Percentiles rank a stretch among this genome's conserved stretches.
Evolutionary conservation across 148 eudicot species (phyloP).

Genomic region (Tetragonia tetragonoides): DNA sequence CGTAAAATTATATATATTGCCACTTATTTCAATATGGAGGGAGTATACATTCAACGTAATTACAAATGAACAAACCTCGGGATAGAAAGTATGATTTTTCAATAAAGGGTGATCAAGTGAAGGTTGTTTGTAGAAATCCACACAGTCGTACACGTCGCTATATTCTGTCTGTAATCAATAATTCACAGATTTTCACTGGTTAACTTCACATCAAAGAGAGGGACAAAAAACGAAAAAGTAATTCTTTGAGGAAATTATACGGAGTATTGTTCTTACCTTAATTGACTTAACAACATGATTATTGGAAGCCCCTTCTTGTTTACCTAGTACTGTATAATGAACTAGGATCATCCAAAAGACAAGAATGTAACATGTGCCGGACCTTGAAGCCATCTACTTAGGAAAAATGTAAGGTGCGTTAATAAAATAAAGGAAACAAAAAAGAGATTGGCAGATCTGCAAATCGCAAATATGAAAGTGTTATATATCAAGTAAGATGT

Average conservation of each 20-base stretch:
- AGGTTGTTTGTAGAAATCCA: constrained; percentile 19
- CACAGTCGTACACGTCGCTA: constrained; percentile 3
- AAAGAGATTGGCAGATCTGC: no score
- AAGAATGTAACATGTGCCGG: not conserved
- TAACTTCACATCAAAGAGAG: no score
- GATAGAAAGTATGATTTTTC: constrained; percentile 11
- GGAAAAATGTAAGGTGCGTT: not conserved
- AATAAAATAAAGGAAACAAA: no score
- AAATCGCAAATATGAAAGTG: no score
- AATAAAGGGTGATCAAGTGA: not conserved
- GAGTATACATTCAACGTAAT: not conserved
- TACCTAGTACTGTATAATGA: not conserved
- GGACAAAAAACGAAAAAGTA: no score
- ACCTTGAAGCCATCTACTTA: not conserved
- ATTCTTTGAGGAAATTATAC: no score
- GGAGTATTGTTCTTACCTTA: not conserved
- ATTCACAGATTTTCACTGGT: not conserved
- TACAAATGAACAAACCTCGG: not conserved
- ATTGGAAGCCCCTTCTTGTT: not conserved
- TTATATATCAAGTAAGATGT: no score
- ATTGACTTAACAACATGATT: constrained; percentile 3
- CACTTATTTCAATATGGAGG: no score
- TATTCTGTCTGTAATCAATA: not conserved
- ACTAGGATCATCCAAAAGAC: not conserved
- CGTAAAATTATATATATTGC: no score